These are phyloP conservation scores for Neurospora sp. DNA, from an alignment of 2,329 filamentous ascomycete species.

Conservation along the genomic window DNA sequence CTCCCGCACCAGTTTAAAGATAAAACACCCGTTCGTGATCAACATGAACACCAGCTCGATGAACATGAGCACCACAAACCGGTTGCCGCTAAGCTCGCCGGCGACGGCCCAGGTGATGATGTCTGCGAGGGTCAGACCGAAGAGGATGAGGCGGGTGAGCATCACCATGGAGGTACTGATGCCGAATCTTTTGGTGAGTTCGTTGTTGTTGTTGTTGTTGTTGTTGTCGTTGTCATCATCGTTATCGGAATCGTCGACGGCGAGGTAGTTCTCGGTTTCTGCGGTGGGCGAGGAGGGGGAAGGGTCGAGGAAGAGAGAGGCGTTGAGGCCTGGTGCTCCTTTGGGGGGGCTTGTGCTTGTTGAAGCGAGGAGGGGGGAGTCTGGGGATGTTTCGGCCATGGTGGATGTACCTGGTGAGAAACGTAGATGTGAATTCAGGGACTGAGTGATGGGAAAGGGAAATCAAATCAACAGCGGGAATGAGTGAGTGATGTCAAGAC, in stretches of 20 bases:
- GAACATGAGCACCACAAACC: constrained; percentile 11
- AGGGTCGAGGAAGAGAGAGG: background rate
- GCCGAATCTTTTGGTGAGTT: background rate
- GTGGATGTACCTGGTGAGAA: background rate
- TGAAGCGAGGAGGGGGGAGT: background rate
- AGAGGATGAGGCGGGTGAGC: background rate
- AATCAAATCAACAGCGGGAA: background rate
- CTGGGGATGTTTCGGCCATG: background rate
- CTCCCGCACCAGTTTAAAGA: background rate
- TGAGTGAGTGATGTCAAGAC: too few relatives aligned
- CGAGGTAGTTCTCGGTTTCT: background rate
- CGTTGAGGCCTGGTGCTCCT: background rate
- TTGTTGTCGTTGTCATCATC: background rate
- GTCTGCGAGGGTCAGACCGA: background rate
- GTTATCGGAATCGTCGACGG: background rate
- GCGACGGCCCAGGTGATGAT: constrained; percentile 4
- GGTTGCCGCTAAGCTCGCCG: background rate
- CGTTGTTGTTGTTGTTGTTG: background rate
- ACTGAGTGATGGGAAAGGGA: background rate
- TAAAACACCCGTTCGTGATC: constrained; percentile 4
- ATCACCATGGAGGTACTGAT: background rate
- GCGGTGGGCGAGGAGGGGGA: background rate
- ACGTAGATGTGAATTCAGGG: background rate
- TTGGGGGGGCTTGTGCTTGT: background rate
- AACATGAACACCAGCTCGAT: constrained; percentile 20